Evolutionary conservation across 805 yeast species (phyloP).

Genomic region (Priceomyces melissophilus): DNA sequence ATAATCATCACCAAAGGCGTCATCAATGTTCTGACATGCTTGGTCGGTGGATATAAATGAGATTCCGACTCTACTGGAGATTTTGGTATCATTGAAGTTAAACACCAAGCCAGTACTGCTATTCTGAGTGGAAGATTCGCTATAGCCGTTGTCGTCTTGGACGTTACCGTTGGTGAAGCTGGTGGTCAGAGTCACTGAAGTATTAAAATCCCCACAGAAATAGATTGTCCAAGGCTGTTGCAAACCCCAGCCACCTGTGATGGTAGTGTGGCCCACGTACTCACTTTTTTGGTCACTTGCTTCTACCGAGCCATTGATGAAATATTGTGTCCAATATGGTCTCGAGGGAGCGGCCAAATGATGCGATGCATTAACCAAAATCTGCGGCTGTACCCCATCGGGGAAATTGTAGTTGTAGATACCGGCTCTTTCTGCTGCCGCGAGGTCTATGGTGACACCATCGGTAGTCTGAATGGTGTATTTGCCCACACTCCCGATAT

Average conservation of each 20-base stretch:
- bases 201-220: conserved; percentile 27
- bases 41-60: conserved; percentile 26
- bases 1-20: conserved; percentile 13
- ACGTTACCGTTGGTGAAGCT: conserved; percentile 10
- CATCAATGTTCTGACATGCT: conserved; percentile 21
- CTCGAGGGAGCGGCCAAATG: conserved; percentile 22
- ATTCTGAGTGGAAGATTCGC: conserved; percentile 7
- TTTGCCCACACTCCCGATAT: conserved; percentile 21
- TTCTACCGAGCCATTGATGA: conserved; percentile 21
- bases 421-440: conserved; percentile 25
- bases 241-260: conserved; percentile 31
- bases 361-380: conserved; percentile 27
- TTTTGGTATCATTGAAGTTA: conserved; percentile 10
- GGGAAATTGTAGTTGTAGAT: conserved; percentile 21
- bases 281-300: conserved; percentile 11
- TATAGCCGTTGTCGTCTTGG: neutral
- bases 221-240: conserved; percentile 25
- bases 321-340: conserved; percentile 31
- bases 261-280: conserved; percentile 21
- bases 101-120: conserved; percentile 23
- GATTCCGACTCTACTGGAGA: conserved; percentile 23
- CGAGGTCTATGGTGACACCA: conserved; percentile 22
- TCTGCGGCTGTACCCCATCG: conserved; percentile 7
- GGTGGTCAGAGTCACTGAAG: conserved; percentile 10
- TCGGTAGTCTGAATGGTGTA: conserved; percentile 19